Evolutionary conservation across 2,329 filamentous ascomycete genomes (phyloP).

Genomic region (Trichoderma guizhouense): DNA sequence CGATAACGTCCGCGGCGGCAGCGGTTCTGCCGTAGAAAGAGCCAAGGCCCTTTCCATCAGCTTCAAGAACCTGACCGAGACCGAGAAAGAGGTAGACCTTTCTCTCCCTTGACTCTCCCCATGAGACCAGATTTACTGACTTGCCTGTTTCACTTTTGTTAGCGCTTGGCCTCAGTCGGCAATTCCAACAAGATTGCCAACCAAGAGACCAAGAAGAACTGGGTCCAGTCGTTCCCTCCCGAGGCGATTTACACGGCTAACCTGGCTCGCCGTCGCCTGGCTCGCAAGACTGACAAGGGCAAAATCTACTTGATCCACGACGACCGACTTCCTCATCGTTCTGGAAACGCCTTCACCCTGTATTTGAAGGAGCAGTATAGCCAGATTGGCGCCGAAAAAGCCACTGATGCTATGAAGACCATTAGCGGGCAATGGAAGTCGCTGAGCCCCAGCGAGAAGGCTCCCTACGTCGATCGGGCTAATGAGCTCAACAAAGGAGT

Average conservation of each 20-base stretch:
- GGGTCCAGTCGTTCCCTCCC: slow-evolving; percentile 45
- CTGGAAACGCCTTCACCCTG: slow-evolving; percentile 31
- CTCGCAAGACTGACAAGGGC: slow-evolving; percentile 32
- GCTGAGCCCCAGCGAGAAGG: slow-evolving; percentile 41
- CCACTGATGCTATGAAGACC: slow-evolving; percentile 24
- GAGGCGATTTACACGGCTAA: slow-evolving; percentile 45
- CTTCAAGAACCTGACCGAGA: slow-evolving; percentile 40
- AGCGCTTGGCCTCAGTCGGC: slow-evolving; percentile 34
- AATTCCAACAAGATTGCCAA: slow-evolving; percentile 43
- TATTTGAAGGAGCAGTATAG: slow-evolving; percentile 41
- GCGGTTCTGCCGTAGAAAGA: slow-evolving; percentile 19
- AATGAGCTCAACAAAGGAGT: slow-evolving; percentile 20
- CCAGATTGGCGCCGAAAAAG: slow-evolving; percentile 24
- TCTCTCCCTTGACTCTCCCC: background rate
- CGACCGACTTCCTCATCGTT: slow-evolving; percentile 44
- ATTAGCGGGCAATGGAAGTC: slow-evolving; percentile 42
- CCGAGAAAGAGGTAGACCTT: slow-evolving; percentile 43
- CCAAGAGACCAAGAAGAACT: slow-evolving; percentile 40
- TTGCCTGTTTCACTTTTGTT: background rate
- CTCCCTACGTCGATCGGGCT: slow-evolving; percentile 37
- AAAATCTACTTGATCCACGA: slow-evolving; percentile 39
- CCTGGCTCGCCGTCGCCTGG: slow-evolving; percentile 43
- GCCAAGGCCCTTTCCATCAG: slow-evolving; percentile 29
- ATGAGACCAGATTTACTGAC: background rate
- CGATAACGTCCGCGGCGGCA: slow-evolving; percentile 28